These are phyloP conservation scores for Alliaria petiolata DNA, from an alignment of 345 rosid species.

Conservation along the genomic window DNA sequence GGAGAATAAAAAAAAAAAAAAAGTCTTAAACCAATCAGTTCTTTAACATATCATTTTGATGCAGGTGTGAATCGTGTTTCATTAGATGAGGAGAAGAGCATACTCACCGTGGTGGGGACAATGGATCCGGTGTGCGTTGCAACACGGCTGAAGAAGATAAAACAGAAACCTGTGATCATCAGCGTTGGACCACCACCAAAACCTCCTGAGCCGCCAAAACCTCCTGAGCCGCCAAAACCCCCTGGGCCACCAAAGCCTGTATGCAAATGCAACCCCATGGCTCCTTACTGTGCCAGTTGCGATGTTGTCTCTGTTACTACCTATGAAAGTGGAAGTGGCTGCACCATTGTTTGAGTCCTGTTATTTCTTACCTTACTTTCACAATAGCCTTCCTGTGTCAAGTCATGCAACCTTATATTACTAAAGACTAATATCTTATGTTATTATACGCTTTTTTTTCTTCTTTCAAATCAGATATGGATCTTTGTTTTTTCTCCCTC, in stretches of 20 bases:
- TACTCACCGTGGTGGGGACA: constrained; percentile 34
- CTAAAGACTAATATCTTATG: not conserved
- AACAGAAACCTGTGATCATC: constrained; percentile 34
- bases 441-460: not conserved
- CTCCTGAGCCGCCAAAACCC: not conserved
- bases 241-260: constrained; percentile 16
- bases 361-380: not conserved
- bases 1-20: not conserved
- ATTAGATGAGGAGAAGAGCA: constrained; percentile 19
- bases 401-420: not conserved
- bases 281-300: constrained; percentile 24
- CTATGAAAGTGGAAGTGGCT: constrained; percentile 34
- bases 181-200: constrained; percentile 35
- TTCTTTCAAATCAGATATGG: not conserved
- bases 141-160: constrained; percentile 21
- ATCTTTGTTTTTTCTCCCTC: constrained; percentile 2
- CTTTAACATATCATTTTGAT: not conserved
- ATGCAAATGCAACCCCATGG: constrained; percentile 18
- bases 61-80: constrained; percentile 31
- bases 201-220: constrained; percentile 19
- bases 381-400: constrained; percentile 15
- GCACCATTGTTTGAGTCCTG: constrained; percentile 26
- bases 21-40: not conserved
- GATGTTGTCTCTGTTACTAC: constrained; percentile 32
- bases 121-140: constrained; percentile 36